Base-by-base conservation (phyloP, 176 grass and related monocot genomes). In the Carex scoparia region DNA sequence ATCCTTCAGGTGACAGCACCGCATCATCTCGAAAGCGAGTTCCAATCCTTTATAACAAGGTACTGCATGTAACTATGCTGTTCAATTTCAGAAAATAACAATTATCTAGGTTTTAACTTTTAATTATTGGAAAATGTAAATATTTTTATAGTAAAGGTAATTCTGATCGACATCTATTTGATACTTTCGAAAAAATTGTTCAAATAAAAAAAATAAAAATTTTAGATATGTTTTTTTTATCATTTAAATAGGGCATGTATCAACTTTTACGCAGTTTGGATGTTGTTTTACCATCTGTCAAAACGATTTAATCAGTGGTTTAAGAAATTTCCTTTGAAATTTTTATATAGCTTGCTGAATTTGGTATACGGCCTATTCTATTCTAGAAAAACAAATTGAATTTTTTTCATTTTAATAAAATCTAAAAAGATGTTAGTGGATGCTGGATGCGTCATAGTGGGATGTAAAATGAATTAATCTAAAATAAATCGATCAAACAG, bases 1-100 rank as follows among this genome's bases (percentile, higher is more conserved):
- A 83, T 83, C 63, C 62, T 67, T 15, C 38, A 83, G 80, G 80
- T 83, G n/a, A 65, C 60, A 4, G 80, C 60, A 23, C 62, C 80
- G 19, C 35, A 53, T 8, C 80, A 65, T 16, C 61, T 83, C 38
- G 80, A 83, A 33, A 67, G 51, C 38, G 61, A 83, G 44, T 83
- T 83, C 42, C 80, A 35, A 16, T 83, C 80, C n/a, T 83, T 83
- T 55, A 83, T 83, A 54, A 83, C 4, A 68, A 83, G 80, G 80
- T 83, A 68, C 7, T 33, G 59, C 27, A 49, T 33, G 59, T 30
- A 49, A 65, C 8, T 82, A 28, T 28, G 16, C 15, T 48, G 69
- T 72, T 72, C 16, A 48, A 19, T 72, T 72, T 48, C 38, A 48
- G 65, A 67, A 35, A 14, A 46, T 48, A 73, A 27, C 18, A 12